phyloP scores from a whole-genome alignment of 1,284 basidiomycete genomes.

The Neonothopanus nambi region DNA sequence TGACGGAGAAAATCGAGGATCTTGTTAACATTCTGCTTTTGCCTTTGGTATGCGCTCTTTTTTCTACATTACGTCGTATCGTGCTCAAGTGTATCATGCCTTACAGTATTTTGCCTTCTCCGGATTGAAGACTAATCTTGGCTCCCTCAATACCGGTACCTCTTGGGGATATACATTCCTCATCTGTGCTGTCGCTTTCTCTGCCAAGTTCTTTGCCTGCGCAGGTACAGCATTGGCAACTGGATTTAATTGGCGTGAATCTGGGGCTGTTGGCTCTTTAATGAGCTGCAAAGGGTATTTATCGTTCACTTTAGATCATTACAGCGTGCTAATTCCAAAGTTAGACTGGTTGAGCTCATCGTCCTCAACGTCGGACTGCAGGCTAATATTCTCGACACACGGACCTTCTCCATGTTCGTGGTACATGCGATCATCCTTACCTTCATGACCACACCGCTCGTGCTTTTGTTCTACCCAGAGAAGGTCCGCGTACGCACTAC shows the following conservation, averaged over 20 bases:
- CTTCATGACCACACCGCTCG: constrained; percentile 84
- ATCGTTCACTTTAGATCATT: neutral
- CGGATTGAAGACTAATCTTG: constrained; percentile 83
- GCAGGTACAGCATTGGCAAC: constrained; percentile 59
- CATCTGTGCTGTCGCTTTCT: constrained; percentile 80
- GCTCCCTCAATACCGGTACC: constrained; percentile 68
- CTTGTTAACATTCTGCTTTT: constrained; percentile 74
- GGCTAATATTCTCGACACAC: constrained; percentile 76
- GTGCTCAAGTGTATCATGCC: neutral
- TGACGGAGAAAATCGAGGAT: constrained; percentile 82
- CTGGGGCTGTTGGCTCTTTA: constrained; percentile 83
- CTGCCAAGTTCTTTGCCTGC: constrained; percentile 77
- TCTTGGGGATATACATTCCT: constrained; percentile 89
- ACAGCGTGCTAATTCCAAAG: neutral
- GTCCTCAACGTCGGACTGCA: constrained; percentile 89
- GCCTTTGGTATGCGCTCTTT: constrained; percentile 63
- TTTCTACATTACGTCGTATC: neutral
- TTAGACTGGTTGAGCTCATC: constrained; percentile 82
- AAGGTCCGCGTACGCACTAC: constrained; percentile 41
- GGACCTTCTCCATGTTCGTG: constrained; percentile 87
- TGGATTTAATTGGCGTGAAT: constrained; percentile 79
- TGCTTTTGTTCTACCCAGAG: constrained; percentile 73
- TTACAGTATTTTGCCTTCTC: constrained; percentile 80
- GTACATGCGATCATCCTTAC: constrained; percentile 85
- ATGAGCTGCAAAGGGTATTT: constrained; percentile 93